Evolutionary conservation across 768 basidiomycete species (phyloP), one percentile per base, ranked within the genome.

Genomic region (Hypholoma sublateritium): DNA sequence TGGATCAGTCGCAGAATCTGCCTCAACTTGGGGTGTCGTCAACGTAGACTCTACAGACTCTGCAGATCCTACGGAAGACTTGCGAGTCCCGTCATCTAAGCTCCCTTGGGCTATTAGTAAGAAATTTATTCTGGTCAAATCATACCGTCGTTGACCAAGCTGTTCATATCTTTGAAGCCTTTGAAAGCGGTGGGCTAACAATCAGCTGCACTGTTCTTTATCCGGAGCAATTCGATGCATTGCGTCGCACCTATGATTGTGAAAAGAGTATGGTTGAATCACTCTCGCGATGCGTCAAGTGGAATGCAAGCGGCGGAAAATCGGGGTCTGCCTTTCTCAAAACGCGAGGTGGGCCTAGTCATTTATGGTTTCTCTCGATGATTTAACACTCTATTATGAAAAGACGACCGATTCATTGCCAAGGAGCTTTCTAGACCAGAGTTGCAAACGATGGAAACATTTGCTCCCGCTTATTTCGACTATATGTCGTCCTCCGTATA

Each of bases 241-340:
- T 99, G 42, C 86, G 97, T 13, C 81, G 91, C 34, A 94, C 89
- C 16, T 98, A 96, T 62, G 92, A 95, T 59, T 97, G 94, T 66
- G 93, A 97, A 65, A 88, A 88, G 66, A 94, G 91, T 64, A 93
- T 98, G 74, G 84, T 98, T 41, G 95, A 98, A 69, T 95, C 93
- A 0, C 74, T 99, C 14, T 88, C 97, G 0, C 80, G 96, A 24
- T 99, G 97, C 69, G 83, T 96, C 60, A 96, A 96, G 69, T 99
- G 95, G 92, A 88, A 98, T 66, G 88, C 93, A 0, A 88, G 83
- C 55, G 97, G 97, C 21, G 97, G 97, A 7, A 98, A 98, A 69
- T 97, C 94, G 9, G 95, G 96, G 12, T 97, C 94, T 4, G 95
- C 93, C 0, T 98, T 99, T 74, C 73, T 98, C 62, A 98, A 98